Evolutionary conservation across 2,329 filamentous ascomycete genomes (phyloP), one percentile per base, ranked within the genome.

Genomic region (Fusarium sp.): DNA sequence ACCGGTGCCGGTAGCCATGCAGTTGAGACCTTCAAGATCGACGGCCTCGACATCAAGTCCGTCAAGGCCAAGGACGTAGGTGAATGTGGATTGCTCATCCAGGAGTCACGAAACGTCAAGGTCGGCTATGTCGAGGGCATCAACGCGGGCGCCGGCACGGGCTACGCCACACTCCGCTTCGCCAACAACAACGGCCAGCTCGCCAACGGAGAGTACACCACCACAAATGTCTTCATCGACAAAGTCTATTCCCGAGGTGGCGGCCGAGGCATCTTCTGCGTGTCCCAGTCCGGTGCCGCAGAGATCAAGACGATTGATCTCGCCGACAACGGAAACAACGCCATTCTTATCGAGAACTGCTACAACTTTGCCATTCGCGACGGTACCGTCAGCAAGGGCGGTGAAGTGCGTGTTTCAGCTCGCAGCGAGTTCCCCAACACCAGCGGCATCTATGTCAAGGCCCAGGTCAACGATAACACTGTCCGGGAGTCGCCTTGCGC

Each of bases 1-100:
- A 85, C 79, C 0, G 85, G 86, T 5, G 84, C 85, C 9, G 78
- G 83, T 7, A 85, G 83, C 71, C 86, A 88, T 71, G 85, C 84
- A 4, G 84, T 88, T 33, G 86, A 88, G 76, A 86, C 83, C 0
- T 88, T 85, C 84, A 88, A 88, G 74, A 87, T 88, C 41, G 82
- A 87, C 65, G 82, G 83, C 13, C 79, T 88, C 4, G 78, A 74
- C 1, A 84, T 88, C 68, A 80, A 81, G 67, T 75, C 78, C 19
- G 86, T 88, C 41, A 83, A 87, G 35, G 86, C 85, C 2, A 78
- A 78, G 10, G 77, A 88, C 60, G 82, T 86, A 4, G 85, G 84
- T 41, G 85, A 88, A 75, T 86, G 77, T n/a, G 86, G 85, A 0
- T 67, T 88, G n/a, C 79, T 88, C 17, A 75, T 88, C 30, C 86